Base-by-base conservation (phyloP, 148 eudicot species). In the Dianthus caryophyllus region DNA sequence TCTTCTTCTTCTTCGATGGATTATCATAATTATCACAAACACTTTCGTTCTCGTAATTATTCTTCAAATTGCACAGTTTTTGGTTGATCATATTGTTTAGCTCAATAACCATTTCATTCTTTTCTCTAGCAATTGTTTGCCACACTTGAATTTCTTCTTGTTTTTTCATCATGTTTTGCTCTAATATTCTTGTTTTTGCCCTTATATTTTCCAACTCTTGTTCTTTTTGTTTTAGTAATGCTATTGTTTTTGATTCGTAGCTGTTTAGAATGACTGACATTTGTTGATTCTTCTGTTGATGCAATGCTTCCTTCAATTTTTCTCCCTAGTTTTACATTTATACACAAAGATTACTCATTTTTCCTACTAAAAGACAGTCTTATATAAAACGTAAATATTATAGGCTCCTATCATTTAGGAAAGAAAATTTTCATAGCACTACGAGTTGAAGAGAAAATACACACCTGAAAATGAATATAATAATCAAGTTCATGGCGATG, bases 271-370 rank as follows among this genome's bases (percentile, higher is more conserved):
- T 0, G 9, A 46, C 18, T 16, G 25, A 13, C 39, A 64, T 44
- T 64, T 64, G 67, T n/a, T 64, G 54, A 38, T 52, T 46, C 31
- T 47, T 64, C 0, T 64, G 67, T 9, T 64, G 67, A 0, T 64
- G 21, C 13, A 64, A 1, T 47, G 67, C 67, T 47, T 47, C 54
- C 36, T 64, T 64, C 41, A 64, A 1, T 26, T 22, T 64, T 17
- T 64, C 67, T 25, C 67, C 67, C 67, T 64, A 16, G 26, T 0
- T 58, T 58, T 17, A 2, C 13, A 33, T 58, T 21, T n/a, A n/a
- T n/a, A n/a, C n/a, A 60, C 1, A 36, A 48, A 12, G 7, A n/a
- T 48, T 2, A 15, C 20, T 0, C 51, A 48, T 12, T 12, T 3
- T 46, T 33, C 5, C 39, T 33, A 33, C 8, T 33, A 33, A 33